Evolutionary conservation across 257 asterid species (phyloP).

Genomic region (Agastache rugosa): DNA sequence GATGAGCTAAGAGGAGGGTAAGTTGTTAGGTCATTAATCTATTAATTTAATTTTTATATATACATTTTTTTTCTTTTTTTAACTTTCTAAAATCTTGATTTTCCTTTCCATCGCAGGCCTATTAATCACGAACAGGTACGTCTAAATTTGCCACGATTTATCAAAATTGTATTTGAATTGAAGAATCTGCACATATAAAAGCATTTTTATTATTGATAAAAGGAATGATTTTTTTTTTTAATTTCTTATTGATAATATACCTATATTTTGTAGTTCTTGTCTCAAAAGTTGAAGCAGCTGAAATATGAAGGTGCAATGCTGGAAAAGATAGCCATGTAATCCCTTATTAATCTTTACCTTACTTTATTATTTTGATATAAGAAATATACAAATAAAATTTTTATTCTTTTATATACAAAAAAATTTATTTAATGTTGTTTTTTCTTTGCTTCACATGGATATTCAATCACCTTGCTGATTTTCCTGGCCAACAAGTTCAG

Average conservation of each 20-base stretch:
- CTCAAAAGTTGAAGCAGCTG: conserved; percentile 54
- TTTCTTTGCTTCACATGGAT: conserved; percentile 34
- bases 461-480: conserved; percentile 27
- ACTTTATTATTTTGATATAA: not conserved
- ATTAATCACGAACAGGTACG: conserved; percentile 55
- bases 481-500: conserved; percentile 45
- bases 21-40: not conserved
- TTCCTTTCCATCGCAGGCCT: conserved; percentile 46
- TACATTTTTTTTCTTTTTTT: not conserved
- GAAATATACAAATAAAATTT: not conserved
- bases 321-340: conserved; percentile 61
- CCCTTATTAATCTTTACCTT: not conserved
- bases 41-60: not conserved
- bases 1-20: conserved; percentile 69
- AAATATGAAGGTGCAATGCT: conserved; percentile 63
- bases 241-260: not conserved
- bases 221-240: not conserved
- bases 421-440: not conserved
- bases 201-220: not conserved
- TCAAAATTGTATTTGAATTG: not conserved
- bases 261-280: conserved; percentile 47
- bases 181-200: not conserved
- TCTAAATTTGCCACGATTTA: not conserved
- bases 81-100: not conserved
- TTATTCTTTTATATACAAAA: not conserved